These are phyloP conservation scores for Pulveroboletus frians DNA, from an alignment of 768 basidiomycete genomes.

Conservation along the genomic window DNA sequence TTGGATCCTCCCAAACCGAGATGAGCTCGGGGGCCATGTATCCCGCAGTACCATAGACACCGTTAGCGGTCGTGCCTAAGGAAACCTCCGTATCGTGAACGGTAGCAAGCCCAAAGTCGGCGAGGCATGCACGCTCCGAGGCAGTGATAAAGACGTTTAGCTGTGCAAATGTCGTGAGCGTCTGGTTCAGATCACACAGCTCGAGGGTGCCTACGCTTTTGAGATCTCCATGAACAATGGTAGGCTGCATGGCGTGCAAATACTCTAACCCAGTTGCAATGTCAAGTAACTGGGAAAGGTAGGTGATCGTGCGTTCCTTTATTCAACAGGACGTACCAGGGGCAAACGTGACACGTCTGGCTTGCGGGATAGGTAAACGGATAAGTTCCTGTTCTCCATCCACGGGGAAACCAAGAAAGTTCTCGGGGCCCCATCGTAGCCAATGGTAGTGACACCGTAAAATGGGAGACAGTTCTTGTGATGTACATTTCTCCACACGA, in stretches of 20 bases:
- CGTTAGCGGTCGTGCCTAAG: slow-evolving; percentile 11
- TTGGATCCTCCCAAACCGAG: not conserved
- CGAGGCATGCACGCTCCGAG: slow-evolving; percentile 27
- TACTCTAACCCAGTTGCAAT: slow-evolving; percentile 35
- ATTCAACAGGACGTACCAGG: slow-evolving; percentile 25
- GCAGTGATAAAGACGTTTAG: slow-evolving; percentile 26
- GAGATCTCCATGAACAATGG: slow-evolving; percentile 41
- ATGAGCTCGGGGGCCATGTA: slow-evolving; percentile 30
- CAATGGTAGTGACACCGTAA: slow-evolving; percentile 21
- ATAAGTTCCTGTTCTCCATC: slow-evolving; percentile 29
- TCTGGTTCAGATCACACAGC: not conserved
- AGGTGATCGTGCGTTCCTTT: not conserved
- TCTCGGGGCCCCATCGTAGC: slow-evolving; percentile 8
- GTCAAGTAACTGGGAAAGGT: slow-evolving; percentile 31
- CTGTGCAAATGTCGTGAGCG: slow-evolving; percentile 10
- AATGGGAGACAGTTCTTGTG: slow-evolving; percentile 29
- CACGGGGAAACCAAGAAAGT: slow-evolving; percentile 24
- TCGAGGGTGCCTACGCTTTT: slow-evolving; percentile 33
- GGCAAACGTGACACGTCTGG: slow-evolving; percentile 26
- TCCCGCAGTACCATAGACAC: slow-evolving; percentile 19
- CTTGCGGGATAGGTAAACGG: slow-evolving; percentile 26
- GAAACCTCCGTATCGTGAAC: slow-evolving; percentile 14
- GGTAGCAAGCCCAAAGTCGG: slow-evolving; percentile 29
- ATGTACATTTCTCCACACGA: slow-evolving; percentile 29
- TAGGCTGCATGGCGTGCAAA: slow-evolving; percentile 35